Percentiles rank a stretch among this genome's conserved stretches.
Evolutionary conservation across 1,284 basidiomycete species (phyloP).

Genomic region (Lentinula novae-zelandiae): DNA sequence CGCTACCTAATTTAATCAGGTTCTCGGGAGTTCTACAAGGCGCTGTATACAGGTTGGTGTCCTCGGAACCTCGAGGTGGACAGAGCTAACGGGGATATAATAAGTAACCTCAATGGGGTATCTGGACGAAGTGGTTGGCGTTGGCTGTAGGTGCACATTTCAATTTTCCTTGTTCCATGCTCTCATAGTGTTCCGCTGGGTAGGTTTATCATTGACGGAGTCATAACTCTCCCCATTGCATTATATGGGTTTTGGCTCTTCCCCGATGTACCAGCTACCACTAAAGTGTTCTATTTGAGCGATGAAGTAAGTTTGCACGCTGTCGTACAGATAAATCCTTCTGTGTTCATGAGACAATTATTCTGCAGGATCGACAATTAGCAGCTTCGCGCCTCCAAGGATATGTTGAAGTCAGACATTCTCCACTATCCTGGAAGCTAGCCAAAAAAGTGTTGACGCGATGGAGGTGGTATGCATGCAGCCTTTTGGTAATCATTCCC

Average conservation of each 20-base stretch:
- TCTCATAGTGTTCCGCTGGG: neutral
- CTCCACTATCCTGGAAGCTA: conserved; percentile 46
- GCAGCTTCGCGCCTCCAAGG: conserved; percentile 45
- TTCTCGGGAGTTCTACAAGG: conserved; percentile 69
- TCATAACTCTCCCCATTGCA: conserved; percentile 70
- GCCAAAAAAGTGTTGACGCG: conserved; percentile 50
- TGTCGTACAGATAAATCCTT: neutral
- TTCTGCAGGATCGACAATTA: conserved; percentile 50
- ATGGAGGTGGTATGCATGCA: conserved; percentile 72
- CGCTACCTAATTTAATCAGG: conserved; percentile 25
- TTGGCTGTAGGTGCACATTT: conserved; percentile 52
- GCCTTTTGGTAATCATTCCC: conserved; percentile 41
- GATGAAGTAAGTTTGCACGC: conserved; percentile 38
- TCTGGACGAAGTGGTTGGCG: conserved; percentile 63
- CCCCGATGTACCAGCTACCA: conserved; percentile 67
- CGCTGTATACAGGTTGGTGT: conserved; percentile 1
- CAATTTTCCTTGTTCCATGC: neutral
- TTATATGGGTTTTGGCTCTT: conserved; percentile 72
- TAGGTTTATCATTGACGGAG: conserved; percentile 70
- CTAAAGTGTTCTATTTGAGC: conserved; percentile 62
- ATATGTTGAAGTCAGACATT: conserved; percentile 34
- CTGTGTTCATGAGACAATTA: neutral
- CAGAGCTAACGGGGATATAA: conserved; percentile 1
- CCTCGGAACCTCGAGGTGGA: neutral
- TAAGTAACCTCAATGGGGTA: conserved; percentile 55